These are phyloP conservation scores for Teratosphaeria pseudoeucalypti DNA, from an alignment of 2,329 filamentous ascomycete species.

Conservation along the genomic window DNA sequence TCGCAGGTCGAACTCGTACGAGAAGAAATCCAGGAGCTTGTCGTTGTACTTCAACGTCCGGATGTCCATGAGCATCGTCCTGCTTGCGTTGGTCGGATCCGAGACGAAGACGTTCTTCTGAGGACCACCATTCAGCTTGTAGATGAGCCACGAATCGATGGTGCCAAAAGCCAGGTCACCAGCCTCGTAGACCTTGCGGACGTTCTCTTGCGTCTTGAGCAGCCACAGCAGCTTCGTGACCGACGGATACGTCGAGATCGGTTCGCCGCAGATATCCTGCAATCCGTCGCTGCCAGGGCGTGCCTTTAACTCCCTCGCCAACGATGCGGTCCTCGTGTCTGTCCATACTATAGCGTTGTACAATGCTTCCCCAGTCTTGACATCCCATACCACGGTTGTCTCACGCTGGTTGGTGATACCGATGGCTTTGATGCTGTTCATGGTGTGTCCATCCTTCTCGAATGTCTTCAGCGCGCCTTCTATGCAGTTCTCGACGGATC, in stretches of 20 bases:
- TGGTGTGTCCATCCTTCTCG: conserved; percentile 55
- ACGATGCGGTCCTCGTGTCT: conserved; percentile 65
- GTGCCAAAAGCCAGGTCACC: conserved; percentile 74
- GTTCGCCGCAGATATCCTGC: conserved; percentile 63
- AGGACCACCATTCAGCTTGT: conserved; percentile 63
- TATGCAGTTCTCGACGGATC: conserved; percentile 69
- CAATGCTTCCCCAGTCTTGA: conserved; percentile 65
- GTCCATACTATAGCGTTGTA: conserved; percentile 86
- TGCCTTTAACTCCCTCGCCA: conserved; percentile 67
- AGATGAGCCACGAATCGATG: conserved; percentile 80
- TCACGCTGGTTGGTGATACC: conserved; percentile 89
- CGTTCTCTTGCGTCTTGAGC: conserved; percentile 57
- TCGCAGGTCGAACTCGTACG: conserved; percentile 50
- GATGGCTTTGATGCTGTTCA: conserved; percentile 61
- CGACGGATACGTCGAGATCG: conserved; percentile 79
- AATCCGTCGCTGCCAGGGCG: conserved; percentile 59
- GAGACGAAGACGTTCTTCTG: conserved; percentile 65
- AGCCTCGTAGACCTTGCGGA: conserved; percentile 65
- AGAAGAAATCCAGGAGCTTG: conserved; percentile 65
- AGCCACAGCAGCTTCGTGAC: conserved; percentile 81
- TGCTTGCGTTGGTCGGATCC: conserved; percentile 76
- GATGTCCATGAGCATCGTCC: conserved; percentile 93
- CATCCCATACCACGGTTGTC: conserved; percentile 78
- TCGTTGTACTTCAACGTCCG: conserved; percentile 71
- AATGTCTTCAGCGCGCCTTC: conserved; percentile 65